A percentile compares a stretch with the other conserved stretches of the same genome.
These are phyloP conservation scores for Conringia planisiliqua DNA, from an alignment of 345 rosid species.

Conservation along the genomic window DNA sequence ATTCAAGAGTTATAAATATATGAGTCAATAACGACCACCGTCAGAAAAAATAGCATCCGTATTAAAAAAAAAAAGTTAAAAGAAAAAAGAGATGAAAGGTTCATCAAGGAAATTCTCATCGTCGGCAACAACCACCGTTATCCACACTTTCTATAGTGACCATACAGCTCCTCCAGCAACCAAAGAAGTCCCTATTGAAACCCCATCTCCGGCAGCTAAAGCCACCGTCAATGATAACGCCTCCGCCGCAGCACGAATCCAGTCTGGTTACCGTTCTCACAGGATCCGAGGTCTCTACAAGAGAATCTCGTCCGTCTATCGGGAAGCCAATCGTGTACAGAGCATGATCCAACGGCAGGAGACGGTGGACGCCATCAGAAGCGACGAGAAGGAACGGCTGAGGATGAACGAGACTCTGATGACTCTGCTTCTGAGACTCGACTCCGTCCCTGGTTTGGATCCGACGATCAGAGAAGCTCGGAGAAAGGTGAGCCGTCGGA, in stretches of 20 bases:
- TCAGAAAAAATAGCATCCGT: neutral
- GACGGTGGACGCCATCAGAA: slow-evolving; percentile 73
- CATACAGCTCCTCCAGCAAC: slow-evolving; percentile 30
- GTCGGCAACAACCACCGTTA: slow-evolving; percentile 40
- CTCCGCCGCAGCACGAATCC: slow-evolving; percentile 62
- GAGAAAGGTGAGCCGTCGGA: slow-evolving; percentile 76
- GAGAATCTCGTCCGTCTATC: slow-evolving; percentile 45
- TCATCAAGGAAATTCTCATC: slow-evolving; percentile 40
- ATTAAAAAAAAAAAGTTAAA: neutral
- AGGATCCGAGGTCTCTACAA: slow-evolving; percentile 54
- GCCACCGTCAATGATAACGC: slow-evolving; percentile 24
- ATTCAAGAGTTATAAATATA: neutral
- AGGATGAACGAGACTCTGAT: slow-evolving; percentile 77
- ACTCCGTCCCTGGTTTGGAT: slow-evolving; percentile 75
- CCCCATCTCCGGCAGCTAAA: slow-evolving; percentile 21
- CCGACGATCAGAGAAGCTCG: slow-evolving; percentile 72
- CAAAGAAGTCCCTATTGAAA: slow-evolving; percentile 36
- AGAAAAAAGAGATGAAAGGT: slow-evolving; percentile 26
- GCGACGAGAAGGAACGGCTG: slow-evolving; percentile 56
- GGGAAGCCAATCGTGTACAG: slow-evolving; percentile 59
- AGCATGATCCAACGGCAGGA: slow-evolving; percentile 76
- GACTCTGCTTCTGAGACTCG: slow-evolving; percentile 72
- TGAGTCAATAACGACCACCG: slow-evolving; percentile 15
- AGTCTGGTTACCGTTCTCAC: slow-evolving; percentile 61
- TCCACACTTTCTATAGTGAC: slow-evolving; percentile 40